These are phyloP conservation scores for Thuidium tamariscinum DNA, from an alignment of 225 moss, liverwort and hornwort species.

Conservation along the genomic window DNA sequence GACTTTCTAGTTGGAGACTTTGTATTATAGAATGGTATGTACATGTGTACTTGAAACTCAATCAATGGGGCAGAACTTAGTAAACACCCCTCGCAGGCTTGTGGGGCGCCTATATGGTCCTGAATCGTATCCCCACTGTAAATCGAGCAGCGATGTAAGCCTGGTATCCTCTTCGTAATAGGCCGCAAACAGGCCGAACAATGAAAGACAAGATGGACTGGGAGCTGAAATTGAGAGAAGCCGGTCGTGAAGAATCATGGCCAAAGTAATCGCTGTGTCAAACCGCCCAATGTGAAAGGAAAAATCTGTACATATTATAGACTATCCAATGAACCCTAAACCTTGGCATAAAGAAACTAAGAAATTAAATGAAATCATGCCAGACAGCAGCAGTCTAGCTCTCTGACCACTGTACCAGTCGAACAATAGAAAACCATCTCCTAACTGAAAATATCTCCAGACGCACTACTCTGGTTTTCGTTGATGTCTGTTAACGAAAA, in stretches of 20 bases:
- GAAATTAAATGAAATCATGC: not conserved
- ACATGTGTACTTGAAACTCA: not conserved
- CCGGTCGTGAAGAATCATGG: not conserved
- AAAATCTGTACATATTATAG: constrained; percentile 17
- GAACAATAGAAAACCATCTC: not conserved
- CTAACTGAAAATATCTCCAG: not conserved
- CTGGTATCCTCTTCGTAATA: not conserved
- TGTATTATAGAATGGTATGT: not conserved
- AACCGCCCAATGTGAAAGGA: not conserved
- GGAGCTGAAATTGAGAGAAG: not conserved
- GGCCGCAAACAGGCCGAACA: not conserved
- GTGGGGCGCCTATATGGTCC: not conserved
- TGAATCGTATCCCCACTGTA: not conserved
- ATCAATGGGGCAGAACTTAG: not conserved
- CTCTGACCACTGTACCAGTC: not conserved
- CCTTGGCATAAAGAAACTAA: not conserved
- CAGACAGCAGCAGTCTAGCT: not conserved
- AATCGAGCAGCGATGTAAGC: not conserved
- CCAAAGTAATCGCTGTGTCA: not conserved
- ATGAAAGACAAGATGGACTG: not conserved
- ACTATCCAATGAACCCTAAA: not conserved
- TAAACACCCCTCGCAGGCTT: not conserved
- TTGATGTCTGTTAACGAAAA: constrained; percentile 62
- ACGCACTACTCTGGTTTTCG: constrained; percentile 30
- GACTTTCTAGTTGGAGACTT: not conserved